Conservation (phyloP, 192 early-diverging fungal genomes). For the Coemansia sp. region DNA sequence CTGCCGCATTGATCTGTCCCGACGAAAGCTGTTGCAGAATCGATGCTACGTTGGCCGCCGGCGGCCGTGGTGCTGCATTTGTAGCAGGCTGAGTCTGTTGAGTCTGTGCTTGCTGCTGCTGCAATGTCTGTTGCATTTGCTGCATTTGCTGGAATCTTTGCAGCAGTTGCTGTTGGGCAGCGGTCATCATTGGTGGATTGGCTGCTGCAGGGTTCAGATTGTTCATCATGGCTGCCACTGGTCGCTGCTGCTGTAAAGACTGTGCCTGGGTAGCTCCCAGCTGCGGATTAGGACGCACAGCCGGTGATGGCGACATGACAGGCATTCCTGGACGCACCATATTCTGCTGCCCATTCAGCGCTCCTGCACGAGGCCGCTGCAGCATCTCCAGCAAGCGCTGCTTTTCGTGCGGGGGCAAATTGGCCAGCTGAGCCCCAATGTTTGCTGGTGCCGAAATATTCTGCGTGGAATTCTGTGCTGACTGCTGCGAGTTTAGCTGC, state of each 20-base stretch:
- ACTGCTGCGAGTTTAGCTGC: conserved; percentile 11
- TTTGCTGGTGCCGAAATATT: conserved; percentile 8
- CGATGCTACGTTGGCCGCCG: conserved; percentile 25
- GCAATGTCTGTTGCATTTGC: conserved; percentile 9
- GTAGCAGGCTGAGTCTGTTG: background rate
- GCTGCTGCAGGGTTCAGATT: conserved; percentile 21
- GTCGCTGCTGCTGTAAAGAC: background rate
- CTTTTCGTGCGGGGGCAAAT: conserved; percentile 22
- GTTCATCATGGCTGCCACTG: conserved; percentile 18
- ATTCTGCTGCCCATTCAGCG: conserved; percentile 9
- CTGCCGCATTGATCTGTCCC: conserved; percentile 21
- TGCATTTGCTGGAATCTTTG: conserved; percentile 28
- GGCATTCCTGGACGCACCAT: conserved; percentile 8
- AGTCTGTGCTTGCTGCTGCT: conserved; percentile 11
- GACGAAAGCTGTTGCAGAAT: conserved; percentile 38
- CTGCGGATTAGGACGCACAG: conserved; percentile 8
- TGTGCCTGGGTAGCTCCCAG: background rate
- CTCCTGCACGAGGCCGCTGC: conserved; percentile 19
- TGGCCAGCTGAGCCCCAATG: conserved; percentile 19
- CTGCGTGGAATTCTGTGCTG: conserved; percentile 24
- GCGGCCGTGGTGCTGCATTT: conserved; percentile 11
- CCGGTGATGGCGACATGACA: conserved; percentile 4
- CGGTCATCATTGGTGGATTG: conserved; percentile 14
- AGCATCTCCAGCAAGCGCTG: conserved; percentile 24
- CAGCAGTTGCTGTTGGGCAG: conserved; percentile 20